A percentile compares a stretch with the other conserved stretches of the same genome.
These are phyloP conservation scores for Backusella macrospora DNA, from an alignment of 192 early-diverging fungal species.

Conservation along the genomic window DNA sequence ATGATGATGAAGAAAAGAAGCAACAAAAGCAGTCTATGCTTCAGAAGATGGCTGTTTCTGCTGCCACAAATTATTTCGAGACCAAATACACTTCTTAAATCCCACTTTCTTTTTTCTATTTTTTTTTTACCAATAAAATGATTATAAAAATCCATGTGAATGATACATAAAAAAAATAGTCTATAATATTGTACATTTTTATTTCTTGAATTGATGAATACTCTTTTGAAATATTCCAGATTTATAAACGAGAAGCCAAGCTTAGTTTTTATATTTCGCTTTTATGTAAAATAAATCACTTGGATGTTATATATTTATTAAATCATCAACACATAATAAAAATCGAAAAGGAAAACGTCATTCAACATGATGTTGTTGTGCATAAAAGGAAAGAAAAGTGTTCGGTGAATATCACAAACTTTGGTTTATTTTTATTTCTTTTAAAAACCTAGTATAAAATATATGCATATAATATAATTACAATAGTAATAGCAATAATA, in stretches of 20 bases:
- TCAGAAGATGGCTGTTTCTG: conserved; percentile 32
- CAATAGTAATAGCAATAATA: too few species aligned
- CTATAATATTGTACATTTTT: background rate
- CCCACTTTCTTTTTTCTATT: too few species aligned
- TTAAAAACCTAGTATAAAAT: too few species aligned
- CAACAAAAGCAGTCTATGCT: conserved; percentile 23
- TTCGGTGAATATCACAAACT: background rate
- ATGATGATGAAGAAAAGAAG: conserved; percentile 33
- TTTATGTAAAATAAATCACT: too few species aligned
- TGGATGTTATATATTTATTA: too few species aligned
- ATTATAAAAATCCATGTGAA: conserved; percentile 6
- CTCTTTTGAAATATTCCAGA: background rate
- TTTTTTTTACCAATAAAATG: background rate
- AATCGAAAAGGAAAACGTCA: background rate
- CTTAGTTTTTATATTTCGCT: background rate
- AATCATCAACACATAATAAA: background rate
- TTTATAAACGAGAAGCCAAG: background rate
- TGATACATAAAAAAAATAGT: background rate
- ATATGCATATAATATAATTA: too few species aligned
- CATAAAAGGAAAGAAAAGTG: background rate
- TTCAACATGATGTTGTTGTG: background rate
- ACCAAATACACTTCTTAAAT: conserved; percentile 19
- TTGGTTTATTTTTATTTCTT: background rate
- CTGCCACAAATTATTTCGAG: conserved; percentile 36
- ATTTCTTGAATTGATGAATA: background rate